Conservation (phyloP, 495 filamentous ascomycete genomes). For the Pyronema omphalodes region DNA sequence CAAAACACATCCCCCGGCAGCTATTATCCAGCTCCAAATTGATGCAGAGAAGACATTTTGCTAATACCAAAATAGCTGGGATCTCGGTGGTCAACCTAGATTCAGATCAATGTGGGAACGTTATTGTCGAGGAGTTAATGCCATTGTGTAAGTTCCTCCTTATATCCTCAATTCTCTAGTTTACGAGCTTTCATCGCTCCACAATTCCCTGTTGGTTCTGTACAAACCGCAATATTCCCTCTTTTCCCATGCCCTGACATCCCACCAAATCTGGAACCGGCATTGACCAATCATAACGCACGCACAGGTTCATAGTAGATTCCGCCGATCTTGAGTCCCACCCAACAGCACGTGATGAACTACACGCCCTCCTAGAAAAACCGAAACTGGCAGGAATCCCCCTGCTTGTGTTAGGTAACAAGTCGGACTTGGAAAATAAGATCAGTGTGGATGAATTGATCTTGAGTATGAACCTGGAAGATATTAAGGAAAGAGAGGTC, state of each 20-base stretch:
- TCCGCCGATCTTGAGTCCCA: constrained; percentile 66
- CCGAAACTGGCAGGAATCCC: constrained; percentile 75
- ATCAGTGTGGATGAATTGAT: constrained; percentile 88
- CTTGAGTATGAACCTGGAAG: constrained; percentile 75
- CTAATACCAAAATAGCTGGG: constrained; percentile 46
- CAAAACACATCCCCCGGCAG: too few species aligned
- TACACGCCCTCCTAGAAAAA: constrained; percentile 75
- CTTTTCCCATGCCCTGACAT: background rate
- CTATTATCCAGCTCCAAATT: background rate
- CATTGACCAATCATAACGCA: constrained; percentile 3
- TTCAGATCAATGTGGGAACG: constrained; percentile 99
- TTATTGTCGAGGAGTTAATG: constrained; percentile 93
- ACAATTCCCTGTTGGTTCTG: too few species aligned
- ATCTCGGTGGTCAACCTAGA: constrained; percentile 88
- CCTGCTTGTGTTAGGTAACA: constrained; percentile 91
- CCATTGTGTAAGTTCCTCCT: constrained; percentile 55
- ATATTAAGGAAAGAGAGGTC: constrained; percentile 79
- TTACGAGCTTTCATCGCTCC: too few species aligned
- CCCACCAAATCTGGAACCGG: background rate
- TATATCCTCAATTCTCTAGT: background rate
- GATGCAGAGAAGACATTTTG: constrained; percentile 5
- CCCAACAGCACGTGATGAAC: constrained; percentile 77
- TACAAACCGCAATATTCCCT: background rate
- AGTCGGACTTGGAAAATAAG: constrained; percentile 78
- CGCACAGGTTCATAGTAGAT: constrained; percentile 82